Evolutionary conservation across 2,329 filamentous ascomycete species (phyloP).

Genomic region (Trichophyton verrucosum): DNA sequence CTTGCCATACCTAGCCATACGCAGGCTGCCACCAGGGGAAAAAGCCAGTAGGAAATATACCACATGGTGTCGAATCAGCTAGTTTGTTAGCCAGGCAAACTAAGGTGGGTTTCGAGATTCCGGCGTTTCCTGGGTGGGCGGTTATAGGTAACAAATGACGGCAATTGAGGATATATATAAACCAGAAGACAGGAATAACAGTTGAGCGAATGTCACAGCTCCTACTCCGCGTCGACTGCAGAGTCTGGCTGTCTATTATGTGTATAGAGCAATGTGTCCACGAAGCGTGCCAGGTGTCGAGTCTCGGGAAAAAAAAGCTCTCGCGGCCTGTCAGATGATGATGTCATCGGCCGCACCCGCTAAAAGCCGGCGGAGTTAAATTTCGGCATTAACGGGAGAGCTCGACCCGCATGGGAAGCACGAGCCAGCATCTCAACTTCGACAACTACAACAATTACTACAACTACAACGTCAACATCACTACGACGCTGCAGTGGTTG

Average conservation of each 20-base stretch:
- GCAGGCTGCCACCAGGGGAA: constrained; percentile 47
- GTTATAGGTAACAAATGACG: no score
- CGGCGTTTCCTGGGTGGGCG: no score
- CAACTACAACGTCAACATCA: no score
- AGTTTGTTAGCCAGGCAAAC: neutral
- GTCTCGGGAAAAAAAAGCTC: neutral
- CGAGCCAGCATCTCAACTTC: no score
- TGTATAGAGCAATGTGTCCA: neutral
- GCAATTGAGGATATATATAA: no score
- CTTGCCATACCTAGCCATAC: constrained; percentile 39
- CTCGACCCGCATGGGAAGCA: no score
- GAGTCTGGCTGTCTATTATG: neutral
- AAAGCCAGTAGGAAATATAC: constrained; percentile 39
- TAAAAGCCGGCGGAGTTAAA: neutral
- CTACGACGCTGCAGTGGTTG: no score
- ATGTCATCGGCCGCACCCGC: neutral
- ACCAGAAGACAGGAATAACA: no score
- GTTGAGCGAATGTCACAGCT: no score
- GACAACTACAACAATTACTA: no score
- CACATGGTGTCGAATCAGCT: constrained; percentile 23
- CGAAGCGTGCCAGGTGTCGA: neutral
- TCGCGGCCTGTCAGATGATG: neutral
- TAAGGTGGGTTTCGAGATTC: neutral
- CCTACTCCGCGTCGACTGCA: no score
- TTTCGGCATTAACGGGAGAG: neutral